These are phyloP conservation scores for Tetrahymena thermophila DNA, from an alignment of 73 alveolate genomes.

Conservation along the genomic window DNA sequence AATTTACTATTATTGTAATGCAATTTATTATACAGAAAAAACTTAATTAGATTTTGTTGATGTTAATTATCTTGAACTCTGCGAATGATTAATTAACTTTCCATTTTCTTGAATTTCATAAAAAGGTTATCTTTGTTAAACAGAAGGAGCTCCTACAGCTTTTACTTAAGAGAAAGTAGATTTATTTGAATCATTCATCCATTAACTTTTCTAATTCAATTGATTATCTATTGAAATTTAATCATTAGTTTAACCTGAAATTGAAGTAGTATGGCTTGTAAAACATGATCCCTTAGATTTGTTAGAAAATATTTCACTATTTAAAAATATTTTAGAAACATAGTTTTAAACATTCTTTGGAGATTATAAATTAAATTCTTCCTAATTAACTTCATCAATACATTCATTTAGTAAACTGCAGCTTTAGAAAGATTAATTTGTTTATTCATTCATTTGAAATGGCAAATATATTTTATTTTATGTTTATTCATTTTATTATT, in stretches of 20 bases:
- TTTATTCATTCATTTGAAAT: background rate
- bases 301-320: background rate
- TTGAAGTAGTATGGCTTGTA: background rate
- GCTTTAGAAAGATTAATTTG: background rate
- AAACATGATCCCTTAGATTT: background rate
- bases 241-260: background rate
- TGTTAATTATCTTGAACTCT: background rate
- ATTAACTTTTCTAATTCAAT: background rate
- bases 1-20: no score
- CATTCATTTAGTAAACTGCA: background rate
- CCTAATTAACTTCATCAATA: background rate
- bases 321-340: background rate
- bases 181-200: background rate
- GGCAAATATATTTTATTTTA: background rate
- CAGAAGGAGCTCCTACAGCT: background rate
- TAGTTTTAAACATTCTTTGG: background rate
- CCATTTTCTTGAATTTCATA: background rate
- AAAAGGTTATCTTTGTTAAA: background rate
- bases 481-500: no score
- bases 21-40: background rate
- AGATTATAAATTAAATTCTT: background rate
- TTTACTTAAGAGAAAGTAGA: background rate
- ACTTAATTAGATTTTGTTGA: background rate
- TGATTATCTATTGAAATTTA: background rate
- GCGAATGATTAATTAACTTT: background rate